Evolutionary conservation across 352 stramenopile species (phyloP).

Genomic region (Phytophthora europaea): DNA sequence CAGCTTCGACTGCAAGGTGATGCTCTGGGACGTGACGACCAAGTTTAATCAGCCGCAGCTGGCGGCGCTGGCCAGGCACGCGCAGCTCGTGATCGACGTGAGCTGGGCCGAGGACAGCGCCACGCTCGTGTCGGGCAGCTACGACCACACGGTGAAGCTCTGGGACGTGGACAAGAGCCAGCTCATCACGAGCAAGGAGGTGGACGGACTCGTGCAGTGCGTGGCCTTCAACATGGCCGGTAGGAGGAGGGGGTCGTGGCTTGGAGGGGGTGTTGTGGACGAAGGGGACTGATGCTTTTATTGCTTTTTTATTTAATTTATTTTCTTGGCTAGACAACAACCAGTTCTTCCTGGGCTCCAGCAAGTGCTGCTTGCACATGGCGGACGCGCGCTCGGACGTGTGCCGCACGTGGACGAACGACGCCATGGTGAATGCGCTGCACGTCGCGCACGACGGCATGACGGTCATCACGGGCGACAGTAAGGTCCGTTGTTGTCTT

Average conservation of each 20-base stretch:
- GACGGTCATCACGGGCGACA: constrained; percentile 85
- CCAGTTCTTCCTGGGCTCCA: constrained; percentile 86
- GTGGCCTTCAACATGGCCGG: constrained; percentile 85
- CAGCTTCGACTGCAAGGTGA: constrained; percentile 83
- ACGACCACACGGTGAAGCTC: constrained; percentile 91
- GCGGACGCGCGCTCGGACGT: constrained; percentile 73
- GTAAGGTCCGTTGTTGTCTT: constrained; percentile 63
- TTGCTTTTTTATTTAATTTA: not conserved
- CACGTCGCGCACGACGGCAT: constrained; percentile 83
- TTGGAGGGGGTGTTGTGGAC: not conserved
- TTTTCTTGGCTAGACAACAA: constrained; percentile 64
- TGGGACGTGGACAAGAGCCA: constrained; percentile 89
- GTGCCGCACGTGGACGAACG: constrained; percentile 79
- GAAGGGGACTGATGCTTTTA: not conserved
- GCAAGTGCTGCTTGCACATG: constrained; percentile 82
- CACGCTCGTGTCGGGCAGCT: constrained; percentile 80
- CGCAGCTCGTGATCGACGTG: constrained; percentile 89
- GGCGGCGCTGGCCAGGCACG: constrained; percentile 76
- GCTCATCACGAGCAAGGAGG: constrained; percentile 68
- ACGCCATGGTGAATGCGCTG: constrained; percentile 90
- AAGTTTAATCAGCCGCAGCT: constrained; percentile 92
- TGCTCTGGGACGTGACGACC: constrained; percentile 90
- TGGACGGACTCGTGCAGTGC: constrained; percentile 86
- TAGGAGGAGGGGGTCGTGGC: constrained; percentile 19
- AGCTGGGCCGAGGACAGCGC: constrained; percentile 85